Evolutionary conservation across 805 yeast species (phyloP), one percentile per base, ranked within the genome.

Genomic region (Cyberlindnera petersonii): DNA sequence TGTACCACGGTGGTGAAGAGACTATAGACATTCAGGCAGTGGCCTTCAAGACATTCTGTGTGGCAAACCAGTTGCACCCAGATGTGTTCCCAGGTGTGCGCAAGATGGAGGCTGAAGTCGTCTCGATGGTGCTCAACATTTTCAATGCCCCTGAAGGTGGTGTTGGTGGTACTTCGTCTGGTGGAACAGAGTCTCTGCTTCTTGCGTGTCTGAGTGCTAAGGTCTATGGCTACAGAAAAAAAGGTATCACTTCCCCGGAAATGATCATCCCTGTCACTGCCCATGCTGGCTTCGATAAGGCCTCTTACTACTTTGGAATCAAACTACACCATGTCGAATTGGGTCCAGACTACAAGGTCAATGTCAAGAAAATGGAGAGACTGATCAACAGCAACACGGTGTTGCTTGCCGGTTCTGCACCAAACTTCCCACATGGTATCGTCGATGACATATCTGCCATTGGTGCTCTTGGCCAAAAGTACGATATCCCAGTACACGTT

Each of bases 1-100:
- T 91, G 9, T 91, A 91, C 55, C 98, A 93, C 53, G 97, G 98
- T 22, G 97, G 97, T 11, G 66, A 71, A n/a, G 86, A 84, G 23
- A 63, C 91, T 38, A 69, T 84, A 26, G 65, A 72, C 26, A 66
- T 93, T 26, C 98, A 93, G 62, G 65, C 93, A 8, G 62, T 72
- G 39, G 93, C 96, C 1, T 89, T 77, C 59, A 74, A 77, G 37
- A 73, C 74, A 54, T 89, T 76, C 60, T 77, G 93, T 6, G 88
- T 89, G 18, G 87, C 97, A 2, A 91, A 93, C 63, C 98, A 93
- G 63, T 68, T 91, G 36, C 98, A 91, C 59, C 98, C 98, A 0
- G 98, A 91, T 62, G 93, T 88, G 4, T 91, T 91, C 57, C 98
- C 98, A 0, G 98, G 94, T 6, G 85, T 91, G 7, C 77, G 98